A percentile compares a stretch with the other conserved stretches of the same genome.
These are phyloP conservation scores for Mallotus nudiflorus DNA, from an alignment of 345 rosid species.

Conservation along the genomic window DNA sequence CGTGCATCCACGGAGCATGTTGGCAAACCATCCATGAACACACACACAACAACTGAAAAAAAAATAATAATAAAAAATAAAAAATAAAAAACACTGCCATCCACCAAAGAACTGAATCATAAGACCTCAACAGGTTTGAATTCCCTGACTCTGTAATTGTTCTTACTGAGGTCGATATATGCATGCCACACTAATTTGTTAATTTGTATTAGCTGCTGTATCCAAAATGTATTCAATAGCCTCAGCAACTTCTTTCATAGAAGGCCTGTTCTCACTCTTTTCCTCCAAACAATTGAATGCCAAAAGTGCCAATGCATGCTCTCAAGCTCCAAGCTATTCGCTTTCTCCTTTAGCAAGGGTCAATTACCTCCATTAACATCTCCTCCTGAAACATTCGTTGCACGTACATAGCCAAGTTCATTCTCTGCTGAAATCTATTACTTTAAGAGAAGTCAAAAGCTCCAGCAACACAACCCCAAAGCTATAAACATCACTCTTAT, in stretches of 20 bases:
- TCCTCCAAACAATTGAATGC: constrained; percentile 58
- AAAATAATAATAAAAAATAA: too few species aligned
- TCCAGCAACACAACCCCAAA: constrained; percentile 55
- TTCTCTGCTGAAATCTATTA: constrained; percentile 42
- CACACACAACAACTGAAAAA: too few species aligned
- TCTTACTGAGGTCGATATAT: too few species aligned
- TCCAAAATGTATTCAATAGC: constrained; percentile 53
- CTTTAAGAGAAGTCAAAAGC: constrained; percentile 45
- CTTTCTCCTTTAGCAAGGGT: constrained; percentile 35
- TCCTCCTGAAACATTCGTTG: constrained; percentile 41
- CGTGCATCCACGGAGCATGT: too few species aligned
- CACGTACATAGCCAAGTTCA: constrained; percentile 46
- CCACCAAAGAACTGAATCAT: too few species aligned
- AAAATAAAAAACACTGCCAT: too few species aligned
- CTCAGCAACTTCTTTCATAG: constrained; percentile 58
- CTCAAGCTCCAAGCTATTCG: constrained; percentile 35
- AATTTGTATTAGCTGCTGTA: constrained; percentile 14
- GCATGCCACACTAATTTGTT: too few species aligned
- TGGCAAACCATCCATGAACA: too few species aligned
- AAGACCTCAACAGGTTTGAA: too few species aligned
- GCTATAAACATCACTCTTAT: constrained; percentile 58
- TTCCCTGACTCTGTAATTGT: too few species aligned
- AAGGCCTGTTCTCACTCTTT: constrained; percentile 57
- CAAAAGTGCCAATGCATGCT: constrained; percentile 47
- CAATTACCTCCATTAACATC: constrained; percentile 36